Evolutionary conservation across 345 rosid species (phyloP).

Genomic region (Erodium maritimum): DNA sequence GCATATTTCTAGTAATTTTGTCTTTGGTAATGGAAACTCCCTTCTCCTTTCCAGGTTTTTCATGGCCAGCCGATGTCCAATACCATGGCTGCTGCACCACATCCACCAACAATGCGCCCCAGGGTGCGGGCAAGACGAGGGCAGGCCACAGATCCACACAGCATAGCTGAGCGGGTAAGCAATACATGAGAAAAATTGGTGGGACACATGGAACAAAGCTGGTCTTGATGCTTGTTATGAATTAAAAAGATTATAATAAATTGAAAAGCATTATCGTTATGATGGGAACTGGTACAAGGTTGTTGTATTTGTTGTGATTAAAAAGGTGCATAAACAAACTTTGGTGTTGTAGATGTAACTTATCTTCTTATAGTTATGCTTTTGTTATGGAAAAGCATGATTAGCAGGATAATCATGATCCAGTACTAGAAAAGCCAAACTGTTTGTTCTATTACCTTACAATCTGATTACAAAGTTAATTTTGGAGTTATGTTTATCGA

Average conservation of each 20-base stretch:
- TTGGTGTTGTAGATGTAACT: neutral
- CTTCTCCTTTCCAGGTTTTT: slow-evolving; percentile 42
- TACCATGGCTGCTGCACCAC: slow-evolving; percentile 63
- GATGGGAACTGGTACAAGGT: neutral
- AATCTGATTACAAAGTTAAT: neutral
- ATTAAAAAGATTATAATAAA: neutral
- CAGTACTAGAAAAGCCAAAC: neutral
- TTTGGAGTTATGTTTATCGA: slow-evolving; percentile 3
- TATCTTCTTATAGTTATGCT: too few relatives aligned
- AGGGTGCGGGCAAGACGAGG: slow-evolving; percentile 98
- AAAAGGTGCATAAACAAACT: neutral
- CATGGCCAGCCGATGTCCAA: slow-evolving; percentile 81
- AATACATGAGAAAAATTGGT: neutral
- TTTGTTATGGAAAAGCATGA: neutral
- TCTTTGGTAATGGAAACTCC: too few relatives aligned
- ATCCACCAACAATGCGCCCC: slow-evolving; percentile 91
- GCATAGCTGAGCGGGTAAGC: slow-evolving; percentile 95
- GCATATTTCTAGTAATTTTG: too few relatives aligned
- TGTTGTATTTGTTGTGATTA: too few relatives aligned
- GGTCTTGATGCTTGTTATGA: neutral
- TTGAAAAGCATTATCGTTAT: neutral
- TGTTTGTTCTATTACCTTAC: too few relatives aligned
- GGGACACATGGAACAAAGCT: neutral
- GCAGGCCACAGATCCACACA: slow-evolving; percentile 99
- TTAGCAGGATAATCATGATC: neutral